Base-by-base conservation (phyloP, 495 filamentous ascomycete species). In the Aspergillus egyptiacus region DNA sequence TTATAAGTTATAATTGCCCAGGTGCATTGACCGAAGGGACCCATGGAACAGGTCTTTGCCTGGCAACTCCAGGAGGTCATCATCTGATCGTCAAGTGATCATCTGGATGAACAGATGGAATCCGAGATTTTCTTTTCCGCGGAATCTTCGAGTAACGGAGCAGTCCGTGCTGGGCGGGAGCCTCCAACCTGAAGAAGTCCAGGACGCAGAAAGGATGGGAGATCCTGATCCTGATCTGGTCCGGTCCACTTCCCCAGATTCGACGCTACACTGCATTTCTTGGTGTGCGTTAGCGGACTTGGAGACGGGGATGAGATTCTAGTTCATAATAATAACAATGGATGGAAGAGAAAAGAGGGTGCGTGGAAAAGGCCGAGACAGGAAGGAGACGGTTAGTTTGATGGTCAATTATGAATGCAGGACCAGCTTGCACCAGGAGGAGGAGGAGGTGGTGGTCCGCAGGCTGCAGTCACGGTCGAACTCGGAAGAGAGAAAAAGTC, bases 161-260 rank as follows among this genome's bases (percentile, higher is more conserved):
- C 58, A 62, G 64, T 69, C 66, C 56, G 64, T 69, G 66, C 66
- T 62, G 58, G 56, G 57, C 22, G 7, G 14, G 20, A 22, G 13
- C 23, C 8, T n/a, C n/a, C n/a, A n/a, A n/a, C n/a, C n/a, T n/a
- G n/a, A n/a, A n/a, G n/a, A n/a, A n/a, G n/a, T n/a, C 11, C 4
- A 9, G 20, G 5, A 9, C 15, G 15, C 17, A 15, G 40, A 25
- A 11, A 53, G 47, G 19, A 60, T 51, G 33, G 60, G 32, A 55
- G 68, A 69, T 69, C 62, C 61, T 31, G 28, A 31, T 31, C 28
- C n/a, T 31, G 28, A 31, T 31, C 28, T 31, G 28, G 28, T 13
- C 28, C 10, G 63, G 63, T 61, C 68, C 68, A 71, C 68, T 68
- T 65, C 68, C 68, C 68, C 68, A 67, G 68, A 69, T 69, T 67